Conservation (phyloP, 345 rosid species). For the Camelina laxa region DNA sequence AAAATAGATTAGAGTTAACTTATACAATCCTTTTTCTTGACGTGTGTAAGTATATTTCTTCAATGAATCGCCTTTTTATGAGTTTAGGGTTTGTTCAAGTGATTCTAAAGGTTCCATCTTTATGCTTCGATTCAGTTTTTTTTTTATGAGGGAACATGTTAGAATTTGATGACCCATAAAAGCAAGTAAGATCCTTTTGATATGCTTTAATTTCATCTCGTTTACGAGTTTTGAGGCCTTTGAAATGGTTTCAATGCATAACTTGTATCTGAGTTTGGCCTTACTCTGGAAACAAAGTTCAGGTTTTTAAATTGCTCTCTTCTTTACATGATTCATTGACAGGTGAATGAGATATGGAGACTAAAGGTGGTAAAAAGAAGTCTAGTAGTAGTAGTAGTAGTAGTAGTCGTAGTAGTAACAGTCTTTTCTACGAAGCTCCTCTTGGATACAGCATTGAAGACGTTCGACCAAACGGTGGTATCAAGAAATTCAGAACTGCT, state of each 20-base stretch:
- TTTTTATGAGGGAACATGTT: background rate
- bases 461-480: constrained; percentile 87
- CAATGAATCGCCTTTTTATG: background rate
- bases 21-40: constrained; percentile 2
- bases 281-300: constrained; percentile 6
- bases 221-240: background rate
- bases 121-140: background rate
- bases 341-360: constrained; percentile 85
- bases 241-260: background rate
- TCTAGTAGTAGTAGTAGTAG: constrained; percentile 45
- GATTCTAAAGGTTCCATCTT: background rate
- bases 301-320: background rate
- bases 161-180: background rate
- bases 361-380: constrained; percentile 83
- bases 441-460: constrained; percentile 94
- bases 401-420: constrained; percentile 46
- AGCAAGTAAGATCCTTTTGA: background rate
- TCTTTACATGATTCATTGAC: background rate
- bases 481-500: constrained; percentile 91
- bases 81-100: background rate
- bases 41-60: background rate
- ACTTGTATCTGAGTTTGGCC: background rate
- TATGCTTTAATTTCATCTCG: background rate
- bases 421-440: constrained; percentile 83
- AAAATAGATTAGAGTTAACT: background rate